These are phyloP conservation scores for Phaeosphaeria sp. DNA, from an alignment of 2,329 filamentous ascomycete species.

Conservation along the genomic window DNA sequence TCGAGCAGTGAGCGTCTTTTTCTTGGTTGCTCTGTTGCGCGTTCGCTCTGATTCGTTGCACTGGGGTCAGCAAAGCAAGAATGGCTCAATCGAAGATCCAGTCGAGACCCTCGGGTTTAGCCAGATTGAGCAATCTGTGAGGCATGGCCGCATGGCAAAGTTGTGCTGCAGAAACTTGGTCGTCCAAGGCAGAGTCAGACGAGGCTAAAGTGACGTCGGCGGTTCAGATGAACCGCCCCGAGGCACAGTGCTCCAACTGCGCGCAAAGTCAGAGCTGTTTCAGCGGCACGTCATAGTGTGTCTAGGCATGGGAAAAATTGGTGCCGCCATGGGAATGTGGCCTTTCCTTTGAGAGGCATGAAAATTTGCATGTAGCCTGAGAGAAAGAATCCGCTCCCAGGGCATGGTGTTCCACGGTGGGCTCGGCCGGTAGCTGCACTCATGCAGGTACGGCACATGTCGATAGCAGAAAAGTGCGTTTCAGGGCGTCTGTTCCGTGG, in stretches of 20 bases:
- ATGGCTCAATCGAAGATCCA: neutral
- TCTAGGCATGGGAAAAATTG: slow-evolving; percentile 11
- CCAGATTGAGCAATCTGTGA: slow-evolving; percentile 15
- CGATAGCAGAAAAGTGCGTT: slow-evolving; percentile 6
- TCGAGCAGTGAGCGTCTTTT: slow-evolving; percentile 2
- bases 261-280: slow-evolving; percentile 8
- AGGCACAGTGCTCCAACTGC: slow-evolving; percentile 2
- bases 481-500: slow-evolving; percentile 11
- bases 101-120: slow-evolving; percentile 2
- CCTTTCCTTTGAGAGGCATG: slow-evolving; percentile 12
- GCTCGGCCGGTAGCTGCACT: slow-evolving; percentile 6
- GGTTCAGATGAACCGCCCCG: neutral
- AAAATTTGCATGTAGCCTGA: slow-evolving; percentile 7
- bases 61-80: slow-evolving; percentile 7
- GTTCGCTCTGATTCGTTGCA: slow-evolving; percentile 8
- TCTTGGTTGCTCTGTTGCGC: slow-evolving; percentile 11
- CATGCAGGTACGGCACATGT: slow-evolving; percentile 35
- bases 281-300: slow-evolving; percentile 20
- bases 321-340: slow-evolving; percentile 6
- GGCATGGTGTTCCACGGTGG: neutral
- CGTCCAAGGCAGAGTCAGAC: slow-evolving; percentile 8
- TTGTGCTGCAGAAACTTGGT: slow-evolving; percentile 4
- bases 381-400: slow-evolving; percentile 7
- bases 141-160: neutral
- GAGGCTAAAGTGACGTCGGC: slow-evolving; percentile 13